Evolutionary conservation across 257 asterid genomes (phyloP), one percentile per base, ranked within the genome.

Genomic region (Ilex asprella): DNA sequence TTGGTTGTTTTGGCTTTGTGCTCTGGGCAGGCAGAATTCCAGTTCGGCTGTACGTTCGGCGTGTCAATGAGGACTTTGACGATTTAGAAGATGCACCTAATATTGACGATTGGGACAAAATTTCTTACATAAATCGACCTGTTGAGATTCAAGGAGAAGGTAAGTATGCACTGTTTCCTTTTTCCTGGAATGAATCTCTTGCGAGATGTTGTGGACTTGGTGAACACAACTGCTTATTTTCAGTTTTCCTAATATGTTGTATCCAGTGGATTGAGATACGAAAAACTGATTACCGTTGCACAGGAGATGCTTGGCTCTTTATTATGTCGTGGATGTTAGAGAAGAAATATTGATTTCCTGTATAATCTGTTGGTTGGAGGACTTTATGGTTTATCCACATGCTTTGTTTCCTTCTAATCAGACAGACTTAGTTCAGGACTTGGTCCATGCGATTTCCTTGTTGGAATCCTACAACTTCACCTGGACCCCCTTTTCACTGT

Each of bases 121-220:
- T 90, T 43, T 84, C 89, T 56, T 93, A 90, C 82, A 79, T 93
- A 56, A 93, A 93, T 66, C 83, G 80, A 67, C 95, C 96, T 3
- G 86, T 86, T 64, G 96, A 90, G 77, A 71, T 82, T 70, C 81
- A 57, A 12, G 82, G 76, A 65, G 92, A 90, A 78, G 95, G 92
- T 87, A 80, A 72, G 51, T 56, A 62, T 60, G 53, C 31, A 60
- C 50, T 49, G 5, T 15, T 4, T 15, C 54, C 54, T 49, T 49
- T 49, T 49, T 15, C 16, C 54, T 49, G 14, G 14, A 3, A 11
- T 49, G n/a, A 12, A 49, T 49, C 16, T 49, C 54, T 15, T 49
- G n/a, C 2, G 3, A 49, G 54, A 49, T 11, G 54, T 15, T 49
- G 54, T 49, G 54, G 11, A 2, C 41, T 35, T 35, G 5, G 5